phyloP scores from a whole-genome alignment of 345 rosid species.

The Populus euphratica region DNA sequence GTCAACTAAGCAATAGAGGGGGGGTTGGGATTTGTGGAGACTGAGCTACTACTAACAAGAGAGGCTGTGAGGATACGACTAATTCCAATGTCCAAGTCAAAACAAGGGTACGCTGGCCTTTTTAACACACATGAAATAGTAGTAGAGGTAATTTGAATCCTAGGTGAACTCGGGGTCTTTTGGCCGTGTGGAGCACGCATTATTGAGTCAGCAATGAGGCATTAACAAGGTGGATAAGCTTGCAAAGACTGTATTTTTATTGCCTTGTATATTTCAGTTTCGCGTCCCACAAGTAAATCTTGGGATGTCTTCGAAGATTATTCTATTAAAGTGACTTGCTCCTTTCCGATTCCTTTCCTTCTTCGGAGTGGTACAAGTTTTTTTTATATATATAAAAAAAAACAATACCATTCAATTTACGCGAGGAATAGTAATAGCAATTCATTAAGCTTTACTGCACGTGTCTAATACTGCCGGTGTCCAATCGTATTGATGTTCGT shows the following conservation, averaged over 20 bases:
- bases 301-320: background rate
- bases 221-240: background rate
- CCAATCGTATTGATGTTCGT: background rate
- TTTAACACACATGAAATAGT: background rate
- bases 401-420: background rate
- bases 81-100: constrained; percentile 39
- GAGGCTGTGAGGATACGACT: constrained; percentile 4
- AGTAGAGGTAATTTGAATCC: background rate
- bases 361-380: background rate
- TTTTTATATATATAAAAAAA: background rate
- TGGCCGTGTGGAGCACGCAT: constrained; percentile 20
- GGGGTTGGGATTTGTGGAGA: constrained; percentile 6
- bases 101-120: constrained; percentile 23
- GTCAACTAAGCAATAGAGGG: constrained; percentile 43
- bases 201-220: background rate
- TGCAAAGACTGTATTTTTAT: background rate
- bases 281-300: background rate
- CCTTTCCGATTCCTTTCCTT: background rate
- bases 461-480: background rate
- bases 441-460: background rate
- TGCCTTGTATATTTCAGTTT: background rate
- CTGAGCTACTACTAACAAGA: constrained; percentile 6
- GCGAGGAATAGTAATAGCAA: background rate
- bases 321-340: background rate
- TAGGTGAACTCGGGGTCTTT: background rate